These are phyloP conservation scores for Trichoderma gracile DNA, from an alignment of 2,329 filamentous ascomycete species.

Conservation along the genomic window DNA sequence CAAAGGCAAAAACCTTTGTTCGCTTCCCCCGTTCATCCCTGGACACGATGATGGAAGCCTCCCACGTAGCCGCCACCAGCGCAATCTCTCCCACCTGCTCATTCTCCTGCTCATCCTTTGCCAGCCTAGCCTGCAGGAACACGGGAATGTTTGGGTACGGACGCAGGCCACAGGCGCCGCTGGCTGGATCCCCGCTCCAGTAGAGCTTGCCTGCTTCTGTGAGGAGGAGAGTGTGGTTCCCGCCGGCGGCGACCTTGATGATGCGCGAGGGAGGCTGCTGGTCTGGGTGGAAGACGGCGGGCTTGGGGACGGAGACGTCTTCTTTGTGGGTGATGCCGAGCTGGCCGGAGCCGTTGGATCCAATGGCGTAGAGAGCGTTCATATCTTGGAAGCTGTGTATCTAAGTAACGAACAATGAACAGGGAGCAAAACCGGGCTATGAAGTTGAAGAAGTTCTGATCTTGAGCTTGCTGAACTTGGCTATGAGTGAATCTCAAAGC, in stretches of 20 bases:
- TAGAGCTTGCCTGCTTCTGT: conserved; percentile 60
- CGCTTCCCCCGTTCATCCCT: conserved; percentile 46
- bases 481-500: neutral
- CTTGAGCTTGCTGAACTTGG: neutral
- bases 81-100: conserved; percentile 35
- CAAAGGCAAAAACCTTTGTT: conserved; percentile 62
- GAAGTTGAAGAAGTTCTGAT: neutral
- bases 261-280: conserved; percentile 40
- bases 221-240: conserved; percentile 82
- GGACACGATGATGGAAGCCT: conserved; percentile 64
- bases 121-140: conserved; percentile 45
- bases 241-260: conserved; percentile 60
- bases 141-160: conserved; percentile 36
- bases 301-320: conserved; percentile 67
- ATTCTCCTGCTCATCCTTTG: conserved; percentile 33
- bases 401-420: too few species aligned
- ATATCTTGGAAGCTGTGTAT: conserved; percentile 33
- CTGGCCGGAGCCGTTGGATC: conserved; percentile 77
- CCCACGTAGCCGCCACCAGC: conserved; percentile 74
- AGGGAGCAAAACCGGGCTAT: too few species aligned
- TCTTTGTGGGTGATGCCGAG: conserved; percentile 70
- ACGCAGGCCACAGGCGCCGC: conserved; percentile 55
- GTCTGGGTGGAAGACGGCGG: conserved; percentile 56
- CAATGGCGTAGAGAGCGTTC: conserved; percentile 65
- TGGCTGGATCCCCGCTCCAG: conserved; percentile 61